phyloP scores from a whole-genome alignment of 805 yeast species.

The Kregervanrija delftensis region DNA sequence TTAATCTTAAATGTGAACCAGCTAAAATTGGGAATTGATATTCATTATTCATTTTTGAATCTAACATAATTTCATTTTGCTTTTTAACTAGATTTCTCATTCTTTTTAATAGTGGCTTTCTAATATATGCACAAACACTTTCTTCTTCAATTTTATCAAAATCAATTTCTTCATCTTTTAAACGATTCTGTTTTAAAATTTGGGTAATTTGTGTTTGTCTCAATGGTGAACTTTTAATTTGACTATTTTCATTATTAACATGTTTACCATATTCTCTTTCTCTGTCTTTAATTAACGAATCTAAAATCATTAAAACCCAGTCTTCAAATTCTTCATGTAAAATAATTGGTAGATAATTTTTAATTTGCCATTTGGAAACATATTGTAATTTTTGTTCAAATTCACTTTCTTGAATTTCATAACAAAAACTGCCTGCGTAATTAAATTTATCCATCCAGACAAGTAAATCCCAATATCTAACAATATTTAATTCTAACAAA shows the following conservation, averaged over 20 bases:
- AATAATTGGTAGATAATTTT: slow-evolving; percentile 63
- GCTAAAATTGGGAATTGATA: slow-evolving; percentile 73
- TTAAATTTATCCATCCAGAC: slow-evolving; percentile 94
- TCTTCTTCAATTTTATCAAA: slow-evolving; percentile 20
- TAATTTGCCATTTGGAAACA: slow-evolving; percentile 70
- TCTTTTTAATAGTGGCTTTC: slow-evolving; percentile 60
- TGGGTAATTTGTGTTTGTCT: slow-evolving; percentile 65
- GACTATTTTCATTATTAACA: background rate
- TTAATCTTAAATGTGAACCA: slow-evolving; percentile 54
- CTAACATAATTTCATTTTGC: slow-evolving; percentile 67
- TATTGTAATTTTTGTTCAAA: slow-evolving; percentile 40
- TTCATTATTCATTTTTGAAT: slow-evolving; percentile 54
- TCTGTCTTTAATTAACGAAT: slow-evolving; percentile 55
- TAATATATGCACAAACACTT: slow-evolving; percentile 51
- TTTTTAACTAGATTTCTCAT: slow-evolving; percentile 56
- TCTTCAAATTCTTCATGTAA: slow-evolving; percentile 80
- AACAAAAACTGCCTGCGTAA: slow-evolving; percentile 65
- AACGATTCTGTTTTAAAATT: slow-evolving; percentile 37
- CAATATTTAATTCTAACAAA: slow-evolving; percentile 67
- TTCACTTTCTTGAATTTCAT: slow-evolving; percentile 33
- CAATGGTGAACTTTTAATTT: slow-evolving; percentile 37
- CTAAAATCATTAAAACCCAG: slow-evolving; percentile 76
- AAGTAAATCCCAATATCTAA: slow-evolving; percentile 84
- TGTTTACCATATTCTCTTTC: slow-evolving; percentile 19
- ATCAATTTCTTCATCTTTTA: slow-evolving; percentile 11